Conservation (phyloP, 2,329 filamentous ascomycete species). For the Trichoderma brevicompactum region DNA sequence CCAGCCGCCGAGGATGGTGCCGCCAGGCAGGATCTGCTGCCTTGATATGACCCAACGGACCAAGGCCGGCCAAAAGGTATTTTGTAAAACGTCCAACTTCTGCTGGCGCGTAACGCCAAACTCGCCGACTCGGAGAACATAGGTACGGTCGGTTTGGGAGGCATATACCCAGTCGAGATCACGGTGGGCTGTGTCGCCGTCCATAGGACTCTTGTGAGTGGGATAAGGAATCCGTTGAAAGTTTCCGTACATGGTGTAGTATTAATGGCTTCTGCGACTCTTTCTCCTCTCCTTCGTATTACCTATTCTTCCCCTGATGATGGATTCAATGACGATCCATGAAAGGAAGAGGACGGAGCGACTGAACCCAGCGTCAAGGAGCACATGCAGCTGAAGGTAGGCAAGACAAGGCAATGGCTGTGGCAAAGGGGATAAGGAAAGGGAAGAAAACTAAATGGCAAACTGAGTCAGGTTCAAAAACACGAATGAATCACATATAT, state of each 20-base stretch:
- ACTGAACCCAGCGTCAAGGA: background rate
- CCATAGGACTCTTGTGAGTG: slow-evolving; percentile 34
- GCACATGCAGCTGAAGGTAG: slow-evolving; percentile 3
- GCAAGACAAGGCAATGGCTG: background rate
- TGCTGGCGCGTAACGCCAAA: slow-evolving; percentile 31
- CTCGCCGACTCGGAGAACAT: slow-evolving; percentile 30
- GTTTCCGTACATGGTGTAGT: slow-evolving; percentile 25
- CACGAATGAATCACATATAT: slow-evolving; percentile 11
- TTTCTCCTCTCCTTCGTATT: background rate
- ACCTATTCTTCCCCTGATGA: background rate
- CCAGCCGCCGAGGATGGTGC: slow-evolving; percentile 35
- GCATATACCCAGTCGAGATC: slow-evolving; percentile 34
- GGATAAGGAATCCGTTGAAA: slow-evolving; percentile 33
- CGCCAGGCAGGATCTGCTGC: slow-evolving; percentile 33
- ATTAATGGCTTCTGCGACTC: background rate
- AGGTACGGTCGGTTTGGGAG: slow-evolving; percentile 33
- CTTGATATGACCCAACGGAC: slow-evolving; percentile 35
- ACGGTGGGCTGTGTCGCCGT: slow-evolving; percentile 34
- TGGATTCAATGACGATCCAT: background rate
- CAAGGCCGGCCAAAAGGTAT: slow-evolving; percentile 37
- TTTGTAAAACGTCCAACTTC: slow-evolving; percentile 34
- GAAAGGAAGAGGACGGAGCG: background rate
- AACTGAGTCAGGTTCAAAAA: background rate
- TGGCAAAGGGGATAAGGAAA: background rate
- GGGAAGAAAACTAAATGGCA: background rate